Evolutionary conservation across 106 monocot species (phyloP).

Genomic region (Xerophyta viscosa): DNA sequence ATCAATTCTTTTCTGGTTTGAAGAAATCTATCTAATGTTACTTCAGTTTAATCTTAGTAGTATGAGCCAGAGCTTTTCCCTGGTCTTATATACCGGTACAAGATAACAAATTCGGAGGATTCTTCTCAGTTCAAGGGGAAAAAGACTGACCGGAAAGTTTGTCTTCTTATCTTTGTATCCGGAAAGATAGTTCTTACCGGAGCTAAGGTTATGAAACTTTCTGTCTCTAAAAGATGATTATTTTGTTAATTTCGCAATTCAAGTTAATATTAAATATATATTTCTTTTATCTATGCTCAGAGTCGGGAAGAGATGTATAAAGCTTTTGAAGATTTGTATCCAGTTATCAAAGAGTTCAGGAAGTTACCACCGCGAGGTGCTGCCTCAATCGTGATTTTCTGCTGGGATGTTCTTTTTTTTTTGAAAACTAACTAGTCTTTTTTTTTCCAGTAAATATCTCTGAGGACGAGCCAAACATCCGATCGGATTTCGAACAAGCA

Average conservation of each 20-base stretch:
- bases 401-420: too few species aligned
- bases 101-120: too few species aligned
- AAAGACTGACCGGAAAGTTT: constrained; percentile 19
- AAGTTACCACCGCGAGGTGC: too few species aligned
- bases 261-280: background rate
- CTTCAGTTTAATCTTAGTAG: constrained; percentile 2
- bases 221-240: background rate
- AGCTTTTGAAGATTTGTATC: constrained; percentile 33
- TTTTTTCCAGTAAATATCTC: too few species aligned
- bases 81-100: constrained; percentile 20
- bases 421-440: too few species aligned
- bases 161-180: constrained; percentile 32
- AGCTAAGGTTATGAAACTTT: constrained; percentile 10
- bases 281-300: background rate
- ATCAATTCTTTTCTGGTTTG: background rate
- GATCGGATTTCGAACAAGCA: too few species aligned
- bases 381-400: too few species aligned
- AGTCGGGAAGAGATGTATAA: constrained; percentile 9
- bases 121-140: too few species aligned
- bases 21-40: background rate
- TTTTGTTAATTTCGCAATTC: background rate
- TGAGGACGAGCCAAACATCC: too few species aligned
- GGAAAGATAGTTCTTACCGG: constrained; percentile 33
- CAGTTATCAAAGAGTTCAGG: constrained; percentile 17
- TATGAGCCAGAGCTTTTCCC: constrained; percentile 35